These are phyloP conservation scores for Pythium aphanidermatum DNA, from an alignment of 352 stramenopile genomes.

Conservation along the genomic window DNA sequence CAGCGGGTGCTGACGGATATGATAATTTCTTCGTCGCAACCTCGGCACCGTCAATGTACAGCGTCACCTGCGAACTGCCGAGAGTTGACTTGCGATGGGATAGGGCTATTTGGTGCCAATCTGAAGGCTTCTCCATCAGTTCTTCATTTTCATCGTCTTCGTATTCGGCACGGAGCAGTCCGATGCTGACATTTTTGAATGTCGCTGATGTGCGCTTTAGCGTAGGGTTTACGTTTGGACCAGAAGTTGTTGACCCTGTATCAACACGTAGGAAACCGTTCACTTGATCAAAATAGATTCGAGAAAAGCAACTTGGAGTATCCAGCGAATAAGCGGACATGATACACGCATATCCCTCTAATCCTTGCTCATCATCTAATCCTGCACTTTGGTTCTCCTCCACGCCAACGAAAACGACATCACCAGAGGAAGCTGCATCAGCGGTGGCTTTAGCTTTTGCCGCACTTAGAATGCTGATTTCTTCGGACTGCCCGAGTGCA, in stretches of 20 bases:
- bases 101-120: constrained; percentile 74
- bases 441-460: constrained; percentile 21
- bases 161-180: constrained; percentile 7
- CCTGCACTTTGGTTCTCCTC: background rate
- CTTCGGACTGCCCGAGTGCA: constrained; percentile 45
- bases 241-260: constrained; percentile 41
- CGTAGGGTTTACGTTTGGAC: constrained; percentile 49
- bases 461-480: constrained; percentile 24
- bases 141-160: constrained; percentile 2
- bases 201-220: constrained; percentile 42
- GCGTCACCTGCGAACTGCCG: constrained; percentile 59
- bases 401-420: constrained; percentile 27
- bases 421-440: constrained; percentile 8
- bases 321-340: constrained; percentile 72
- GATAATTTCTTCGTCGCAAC: constrained; percentile 67
- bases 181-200: constrained; percentile 63
- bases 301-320: constrained; percentile 49
- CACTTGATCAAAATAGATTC: constrained; percentile 67
- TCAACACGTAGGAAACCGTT: constrained; percentile 64
- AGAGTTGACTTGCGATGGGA: constrained; percentile 66
- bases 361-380: constrained; percentile 2
- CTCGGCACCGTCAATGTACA: constrained; percentile 72
- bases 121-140: constrained; percentile 19
- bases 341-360: constrained; percentile 58
- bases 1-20: constrained; percentile 45